A percentile compares a stretch with the other conserved stretches of the same genome.
These are phyloP conservation scores for Teunomyces funiuensis DNA, from an alignment of 805 yeast genomes.

Conservation along the genomic window DNA sequence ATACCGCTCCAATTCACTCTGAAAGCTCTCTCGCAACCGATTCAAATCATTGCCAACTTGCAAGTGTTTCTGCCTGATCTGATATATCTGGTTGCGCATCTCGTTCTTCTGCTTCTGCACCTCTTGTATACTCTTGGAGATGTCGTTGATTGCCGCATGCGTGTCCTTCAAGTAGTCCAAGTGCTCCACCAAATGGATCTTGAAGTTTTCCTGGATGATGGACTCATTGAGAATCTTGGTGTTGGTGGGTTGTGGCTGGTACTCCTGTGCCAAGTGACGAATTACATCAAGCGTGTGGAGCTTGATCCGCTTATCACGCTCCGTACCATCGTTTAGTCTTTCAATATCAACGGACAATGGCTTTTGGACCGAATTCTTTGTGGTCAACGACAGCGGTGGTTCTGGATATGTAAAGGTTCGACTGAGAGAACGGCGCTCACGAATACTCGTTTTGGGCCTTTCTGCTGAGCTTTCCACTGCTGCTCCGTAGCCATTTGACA, in stretches of 20 bases:
- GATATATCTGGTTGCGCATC: slow-evolving; percentile 27
- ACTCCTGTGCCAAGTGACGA: slow-evolving; percentile 29
- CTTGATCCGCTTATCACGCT: slow-evolving; percentile 24
- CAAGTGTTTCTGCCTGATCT: slow-evolving; percentile 30
- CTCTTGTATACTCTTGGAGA: slow-evolving; percentile 26
- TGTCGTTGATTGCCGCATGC: slow-evolving; percentile 34
- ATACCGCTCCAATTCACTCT: slow-evolving; percentile 16
- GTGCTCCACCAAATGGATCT: slow-evolving; percentile 26
- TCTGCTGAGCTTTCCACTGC: neutral
- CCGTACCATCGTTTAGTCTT: slow-evolving; percentile 21
- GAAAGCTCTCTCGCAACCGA: slow-evolving; percentile 17
- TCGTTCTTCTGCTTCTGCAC: slow-evolving; percentile 34
- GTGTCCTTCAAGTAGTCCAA: slow-evolving; percentile 32
- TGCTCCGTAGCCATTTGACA: neutral
- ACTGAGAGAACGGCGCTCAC: slow-evolving; percentile 1
- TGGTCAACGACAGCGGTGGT: slow-evolving; percentile 14
- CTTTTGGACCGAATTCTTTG: slow-evolving; percentile 21
- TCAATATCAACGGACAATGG: slow-evolving; percentile 32
- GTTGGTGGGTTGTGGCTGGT: slow-evolving; percentile 18
- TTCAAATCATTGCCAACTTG: slow-evolving; percentile 33
- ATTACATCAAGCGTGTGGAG: slow-evolving; percentile 39
- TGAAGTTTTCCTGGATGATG: slow-evolving; percentile 31
- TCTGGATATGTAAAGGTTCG: slow-evolving; percentile 2
- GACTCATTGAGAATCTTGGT: slow-evolving; percentile 16
- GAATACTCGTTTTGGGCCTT: neutral